Evolutionary conservation across 1,284 basidiomycete genomes (phyloP).

Genomic region (Earliella scabrosa): DNA sequence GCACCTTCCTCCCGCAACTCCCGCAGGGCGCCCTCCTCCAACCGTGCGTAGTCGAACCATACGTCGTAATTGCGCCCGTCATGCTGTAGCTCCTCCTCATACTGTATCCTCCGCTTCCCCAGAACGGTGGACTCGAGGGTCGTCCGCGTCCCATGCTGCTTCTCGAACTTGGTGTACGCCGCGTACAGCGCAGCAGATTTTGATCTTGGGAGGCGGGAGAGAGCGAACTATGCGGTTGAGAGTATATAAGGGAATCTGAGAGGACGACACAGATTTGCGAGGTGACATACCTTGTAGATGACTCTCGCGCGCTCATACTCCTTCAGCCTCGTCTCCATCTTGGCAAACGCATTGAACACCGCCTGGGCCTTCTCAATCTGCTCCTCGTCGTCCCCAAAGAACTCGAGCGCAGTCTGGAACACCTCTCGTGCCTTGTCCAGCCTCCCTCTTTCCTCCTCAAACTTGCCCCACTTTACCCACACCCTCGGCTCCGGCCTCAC

Average conservation of each 20-base stretch:
- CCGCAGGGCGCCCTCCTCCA: conserved; percentile 89
- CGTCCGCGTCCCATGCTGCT: conserved; percentile 91
- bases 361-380: conserved; percentile 97
- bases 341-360: conserved; percentile 95
- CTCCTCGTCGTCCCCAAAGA: conserved; percentile 97
- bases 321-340: conserved; percentile 96
- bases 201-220: conserved; percentile 88
- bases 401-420: conserved; percentile 96
- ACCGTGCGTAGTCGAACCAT: conserved; percentile 96
- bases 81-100: conserved; percentile 91
- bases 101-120: conserved; percentile 96
- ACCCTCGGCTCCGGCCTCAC: conserved; percentile 93
- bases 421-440: conserved; percentile 94
- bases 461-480: conserved; percentile 98
- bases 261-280: conserved; percentile 10
- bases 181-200: conserved; percentile 88
- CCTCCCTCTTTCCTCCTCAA: conserved; percentile 90
- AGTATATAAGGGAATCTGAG: neutral
- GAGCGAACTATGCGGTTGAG: conserved; percentile 72
- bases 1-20: conserved; percentile 80
- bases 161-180: conserved; percentile 96
- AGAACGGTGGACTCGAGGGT: conserved; percentile 94
- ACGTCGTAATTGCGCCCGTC: conserved; percentile 95
- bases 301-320: conserved; percentile 96
- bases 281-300: conserved; percentile 85